Evolutionary conservation across 2,329 filamentous ascomycete genomes (phyloP).

Genomic region (Pseudogymnoascus sp.): DNA sequence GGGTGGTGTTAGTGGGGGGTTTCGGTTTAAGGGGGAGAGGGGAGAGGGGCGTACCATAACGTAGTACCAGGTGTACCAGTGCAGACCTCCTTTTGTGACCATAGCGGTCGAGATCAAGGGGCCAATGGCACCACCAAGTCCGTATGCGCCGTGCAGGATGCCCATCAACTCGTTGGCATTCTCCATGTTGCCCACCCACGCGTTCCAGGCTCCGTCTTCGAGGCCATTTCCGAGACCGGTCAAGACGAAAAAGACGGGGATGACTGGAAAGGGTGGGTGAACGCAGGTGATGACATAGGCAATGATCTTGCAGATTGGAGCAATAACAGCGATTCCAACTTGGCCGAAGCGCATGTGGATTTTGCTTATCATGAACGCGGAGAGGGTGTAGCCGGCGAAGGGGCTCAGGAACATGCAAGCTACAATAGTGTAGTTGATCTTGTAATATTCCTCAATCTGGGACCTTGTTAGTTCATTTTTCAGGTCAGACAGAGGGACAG

Average conservation of each 20-base stretch:
- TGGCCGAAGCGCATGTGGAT: constrained; percentile 69
- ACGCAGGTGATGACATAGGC: constrained; percentile 59
- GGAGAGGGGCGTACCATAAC: constrained; percentile 51
- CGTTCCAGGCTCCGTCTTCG: constrained; percentile 54
- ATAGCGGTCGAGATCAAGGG: constrained; percentile 68
- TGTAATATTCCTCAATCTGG: constrained; percentile 57
- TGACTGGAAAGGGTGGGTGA: constrained; percentile 63
- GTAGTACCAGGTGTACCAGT: constrained; percentile 66
- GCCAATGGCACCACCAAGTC: constrained; percentile 61
- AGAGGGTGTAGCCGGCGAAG: constrained; percentile 57
- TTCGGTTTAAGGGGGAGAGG: background rate
- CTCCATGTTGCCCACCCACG: constrained; percentile 61
- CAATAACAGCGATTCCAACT: constrained; percentile 63
- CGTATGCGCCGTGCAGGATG: constrained; percentile 66
- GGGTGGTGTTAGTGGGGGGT: background rate
- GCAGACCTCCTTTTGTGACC: constrained; percentile 54
- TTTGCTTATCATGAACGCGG: constrained; percentile 57
- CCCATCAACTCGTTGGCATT: constrained; percentile 66
- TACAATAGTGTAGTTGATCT: constrained; percentile 54
- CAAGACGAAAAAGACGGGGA: constrained; percentile 59
- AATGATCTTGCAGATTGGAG: constrained; percentile 55
- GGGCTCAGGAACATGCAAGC: constrained; percentile 63
- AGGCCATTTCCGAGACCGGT: constrained; percentile 68
- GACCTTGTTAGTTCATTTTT: constrained; percentile 2
- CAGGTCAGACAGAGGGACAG: background rate